phyloP scores from a whole-genome alignment of 352 stramenopile genomes.

The Stephanocyclus meneghinianus region DNA sequence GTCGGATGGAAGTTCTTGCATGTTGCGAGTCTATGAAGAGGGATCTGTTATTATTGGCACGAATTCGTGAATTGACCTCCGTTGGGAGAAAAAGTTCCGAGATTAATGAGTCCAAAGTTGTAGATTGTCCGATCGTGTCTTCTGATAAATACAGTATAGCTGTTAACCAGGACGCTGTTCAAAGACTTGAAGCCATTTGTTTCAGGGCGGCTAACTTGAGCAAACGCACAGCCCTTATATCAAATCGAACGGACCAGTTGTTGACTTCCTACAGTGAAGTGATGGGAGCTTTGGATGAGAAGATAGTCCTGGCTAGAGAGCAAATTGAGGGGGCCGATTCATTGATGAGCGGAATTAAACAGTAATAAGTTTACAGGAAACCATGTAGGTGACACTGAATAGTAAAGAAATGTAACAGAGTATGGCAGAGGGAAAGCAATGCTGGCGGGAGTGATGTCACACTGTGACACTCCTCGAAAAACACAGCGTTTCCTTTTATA shows the following conservation, averaged over 20 bases:
- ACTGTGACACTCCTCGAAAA: too few species aligned
- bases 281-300: slow-evolving; percentile 64
- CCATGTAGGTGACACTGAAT: too few species aligned
- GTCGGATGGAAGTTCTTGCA: slow-evolving; percentile 70
- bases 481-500: too few species aligned
- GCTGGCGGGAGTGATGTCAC: too few species aligned
- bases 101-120: slow-evolving; percentile 15
- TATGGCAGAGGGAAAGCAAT: too few species aligned
- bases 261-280: slow-evolving; percentile 61
- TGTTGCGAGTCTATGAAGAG: slow-evolving; percentile 44
- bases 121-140: slow-evolving; percentile 48
- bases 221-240: slow-evolving; percentile 16
- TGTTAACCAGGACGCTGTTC: slow-evolving; percentile 29
- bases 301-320: slow-evolving; percentile 76
- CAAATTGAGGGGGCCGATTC: slow-evolving; percentile 27
- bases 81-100: slow-evolving; percentile 36
- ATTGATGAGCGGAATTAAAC: too few species aligned
- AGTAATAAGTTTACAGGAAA: too few species aligned
- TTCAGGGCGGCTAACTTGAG: slow-evolving; percentile 49
- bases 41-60: slow-evolving; percentile 58
- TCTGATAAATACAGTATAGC: slow-evolving; percentile 49
- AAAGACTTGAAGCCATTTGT: slow-evolving; percentile 34
- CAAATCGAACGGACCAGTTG: slow-evolving; percentile 43
- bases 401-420: too few species aligned
- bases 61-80: slow-evolving; percentile 63